phyloP scores from a whole-genome alignment of 2,329 filamentous ascomycete species.

The Amauroascus niger region DNA sequence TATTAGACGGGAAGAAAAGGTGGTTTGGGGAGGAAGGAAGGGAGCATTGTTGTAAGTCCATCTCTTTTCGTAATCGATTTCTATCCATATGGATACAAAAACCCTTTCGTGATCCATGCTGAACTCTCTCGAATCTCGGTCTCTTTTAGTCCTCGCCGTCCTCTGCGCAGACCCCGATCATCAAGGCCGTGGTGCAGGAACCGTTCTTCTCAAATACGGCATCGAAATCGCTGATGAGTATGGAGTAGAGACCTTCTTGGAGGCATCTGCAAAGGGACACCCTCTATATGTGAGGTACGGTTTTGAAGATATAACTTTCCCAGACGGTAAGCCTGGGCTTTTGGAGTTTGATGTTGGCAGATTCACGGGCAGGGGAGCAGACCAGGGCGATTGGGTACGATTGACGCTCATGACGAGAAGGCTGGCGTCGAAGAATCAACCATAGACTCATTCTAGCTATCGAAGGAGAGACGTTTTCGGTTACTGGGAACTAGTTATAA shows the following conservation, averaged over 20 bases:
- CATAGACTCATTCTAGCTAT: no score
- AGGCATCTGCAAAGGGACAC: conserved; percentile 22
- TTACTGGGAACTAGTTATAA: no score
- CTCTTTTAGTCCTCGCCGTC: conserved; percentile 23
- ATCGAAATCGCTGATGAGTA: conserved; percentile 19
- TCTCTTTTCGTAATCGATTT: not conserved
- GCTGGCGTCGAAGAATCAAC: not conserved
- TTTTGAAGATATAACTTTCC: conserved; percentile 19
- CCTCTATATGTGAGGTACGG: conserved; percentile 24
- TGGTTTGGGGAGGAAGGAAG: conserved; percentile 14
- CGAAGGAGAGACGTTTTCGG: no score
- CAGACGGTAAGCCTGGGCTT: conserved; percentile 6
- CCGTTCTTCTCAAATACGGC: conserved; percentile 22
- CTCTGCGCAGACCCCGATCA: conserved; percentile 28
- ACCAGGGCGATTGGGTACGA: conserved; percentile 11
- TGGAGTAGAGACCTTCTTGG: conserved; percentile 22
- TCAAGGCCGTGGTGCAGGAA: conserved; percentile 25
- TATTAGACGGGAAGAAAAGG: conserved; percentile 4
- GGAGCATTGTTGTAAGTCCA: conserved; percentile 15
- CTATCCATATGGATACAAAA: not conserved
- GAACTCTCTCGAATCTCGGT: not conserved
- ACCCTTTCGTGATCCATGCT: no score
- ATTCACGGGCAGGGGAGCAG: conserved; percentile 10
- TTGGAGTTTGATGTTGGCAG: conserved; percentile 13
- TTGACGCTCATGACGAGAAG: conserved; percentile 13